Conservation (phyloP, 2,329 filamentous ascomycete species). For the Fusarium domesticum region DNA sequence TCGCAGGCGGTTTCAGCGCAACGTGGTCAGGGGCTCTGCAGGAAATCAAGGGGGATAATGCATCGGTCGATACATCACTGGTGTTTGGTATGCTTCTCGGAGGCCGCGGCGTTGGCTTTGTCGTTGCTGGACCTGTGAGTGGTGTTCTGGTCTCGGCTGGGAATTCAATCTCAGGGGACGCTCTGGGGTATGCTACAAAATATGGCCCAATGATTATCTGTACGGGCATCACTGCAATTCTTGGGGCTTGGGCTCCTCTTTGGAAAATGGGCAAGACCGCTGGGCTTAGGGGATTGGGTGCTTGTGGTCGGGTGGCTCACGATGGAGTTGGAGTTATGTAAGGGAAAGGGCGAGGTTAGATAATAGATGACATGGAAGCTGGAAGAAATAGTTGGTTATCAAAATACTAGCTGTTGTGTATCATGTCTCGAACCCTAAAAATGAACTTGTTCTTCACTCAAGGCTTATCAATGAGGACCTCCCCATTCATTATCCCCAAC, state of each 20-base stretch:
- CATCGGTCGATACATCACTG: slow-evolving; percentile 26
- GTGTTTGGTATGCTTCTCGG: slow-evolving; percentile 33
- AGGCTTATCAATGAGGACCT: slow-evolving; percentile 21
- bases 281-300: slow-evolving; percentile 2
- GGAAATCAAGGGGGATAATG: slow-evolving; percentile 34
- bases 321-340: too few species aligned
- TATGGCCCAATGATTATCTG: slow-evolving; percentile 35
- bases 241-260: slow-evolving; percentile 33
- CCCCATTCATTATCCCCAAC: slow-evolving; percentile 31
- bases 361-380: neutral
- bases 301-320: slow-evolving; percentile 5
- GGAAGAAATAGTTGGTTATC: too few species aligned
- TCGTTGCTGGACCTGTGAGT: slow-evolving; percentile 30
- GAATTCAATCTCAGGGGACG: slow-evolving; percentile 22
- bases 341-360: slow-evolving; percentile 36
- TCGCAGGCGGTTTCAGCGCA: slow-evolving; percentile 59
- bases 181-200: slow-evolving; percentile 31
- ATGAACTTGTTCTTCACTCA: too few species aligned
- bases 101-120: slow-evolving; percentile 30
- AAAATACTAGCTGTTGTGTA: too few species aligned
- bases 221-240: slow-evolving; percentile 30
- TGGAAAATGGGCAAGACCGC: slow-evolving; percentile 39
- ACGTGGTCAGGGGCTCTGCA: slow-evolving; percentile 56
- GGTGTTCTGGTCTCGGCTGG: slow-evolving; percentile 30
- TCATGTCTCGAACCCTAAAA: too few species aligned